Percentiles rank a stretch among this genome's conserved stretches.
These are phyloP conservation scores for Erysimum cheiranthoides DNA, from an alignment of 345 rosid species.

Conservation along the genomic window DNA sequence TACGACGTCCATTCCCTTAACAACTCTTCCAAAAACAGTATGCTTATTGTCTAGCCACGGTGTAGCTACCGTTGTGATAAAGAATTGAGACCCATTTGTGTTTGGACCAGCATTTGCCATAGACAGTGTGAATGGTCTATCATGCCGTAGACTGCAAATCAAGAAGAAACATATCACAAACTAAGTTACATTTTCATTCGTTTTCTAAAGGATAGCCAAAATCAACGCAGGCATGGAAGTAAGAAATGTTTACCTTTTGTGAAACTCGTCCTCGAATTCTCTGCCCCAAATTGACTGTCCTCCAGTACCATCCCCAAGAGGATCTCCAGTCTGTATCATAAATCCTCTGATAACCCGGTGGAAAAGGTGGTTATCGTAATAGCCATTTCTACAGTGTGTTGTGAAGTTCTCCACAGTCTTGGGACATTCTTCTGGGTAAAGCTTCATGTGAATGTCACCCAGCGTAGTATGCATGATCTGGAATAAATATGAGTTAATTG, in stretches of 20 bases:
- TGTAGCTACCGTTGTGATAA: constrained; percentile 95
- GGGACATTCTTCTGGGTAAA: constrained; percentile 99
- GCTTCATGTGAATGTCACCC: constrained; percentile 91
- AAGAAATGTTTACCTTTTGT: constrained; percentile 72
- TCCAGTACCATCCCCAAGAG: constrained; percentile 99
- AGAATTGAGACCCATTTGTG: constrained; percentile 94
- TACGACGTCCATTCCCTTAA: constrained; percentile 96
- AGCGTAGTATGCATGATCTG: constrained; percentile 90
- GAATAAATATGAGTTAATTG: constrained; percentile 15
- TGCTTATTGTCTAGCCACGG: constrained; percentile 99
- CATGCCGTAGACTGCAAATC: constrained; percentile 81
- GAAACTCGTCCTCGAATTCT: constrained; percentile 98
- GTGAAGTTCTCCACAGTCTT: constrained; percentile 98
- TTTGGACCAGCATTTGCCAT: constrained; percentile 97
- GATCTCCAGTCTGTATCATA: constrained; percentile 99
- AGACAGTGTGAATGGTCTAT: constrained; percentile 91
- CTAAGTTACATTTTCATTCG: neutral
- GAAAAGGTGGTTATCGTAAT: constrained; percentile 93
- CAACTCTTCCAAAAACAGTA: constrained; percentile 92
- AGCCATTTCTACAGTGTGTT: constrained; percentile 93
- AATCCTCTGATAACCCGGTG: constrained; percentile 97
- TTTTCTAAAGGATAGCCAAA: neutral
- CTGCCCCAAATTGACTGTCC: constrained; percentile 99
- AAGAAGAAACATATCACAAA: constrained; percentile 11
- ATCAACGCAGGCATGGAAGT: constrained; percentile 3